Percentiles rank a stretch among this genome's conserved stretches.
Conservation (phyloP, 495 filamentous ascomycete species). For the Penicillium taxi region DNA sequence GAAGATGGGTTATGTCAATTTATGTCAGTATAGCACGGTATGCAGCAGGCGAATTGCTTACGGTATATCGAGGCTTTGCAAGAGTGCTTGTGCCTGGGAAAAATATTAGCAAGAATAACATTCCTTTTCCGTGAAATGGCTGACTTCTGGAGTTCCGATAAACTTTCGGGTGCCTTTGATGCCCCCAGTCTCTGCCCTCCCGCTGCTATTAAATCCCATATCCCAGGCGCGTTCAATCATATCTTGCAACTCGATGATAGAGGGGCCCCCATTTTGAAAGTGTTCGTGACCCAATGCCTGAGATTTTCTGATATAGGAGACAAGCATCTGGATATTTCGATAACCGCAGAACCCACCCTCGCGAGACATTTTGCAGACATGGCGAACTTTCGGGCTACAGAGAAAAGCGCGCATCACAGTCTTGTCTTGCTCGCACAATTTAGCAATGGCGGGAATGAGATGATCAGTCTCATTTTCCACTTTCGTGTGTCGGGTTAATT, state of each 20-base stretch:
- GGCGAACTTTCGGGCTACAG: slow-evolving; percentile 67
- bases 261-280: slow-evolving; percentile 58
- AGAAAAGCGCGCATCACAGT: slow-evolving; percentile 63
- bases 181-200: slow-evolving; percentile 76
- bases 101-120: slow-evolving; percentile 6
- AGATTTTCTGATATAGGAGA: slow-evolving; percentile 64
- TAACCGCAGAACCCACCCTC: slow-evolving; percentile 98
- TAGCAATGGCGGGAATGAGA: slow-evolving; percentile 67
- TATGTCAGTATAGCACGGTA: no score
- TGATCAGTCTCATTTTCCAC: slow-evolving; percentile 57
- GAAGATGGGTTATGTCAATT: slow-evolving; percentile 4
- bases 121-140: slow-evolving; percentile 1
- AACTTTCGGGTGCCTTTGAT: slow-evolving; percentile 86
- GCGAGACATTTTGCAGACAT: slow-evolving; percentile 70
- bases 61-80: slow-evolving; percentile 60
- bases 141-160: slow-evolving; percentile 88
- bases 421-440: slow-evolving; percentile 60
- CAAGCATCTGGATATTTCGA: slow-evolving; percentile 90
- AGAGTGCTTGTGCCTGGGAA: slow-evolving; percentile 68
- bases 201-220: slow-evolving; percentile 65
- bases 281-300: slow-evolving; percentile 47
- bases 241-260: slow-evolving; percentile 78
- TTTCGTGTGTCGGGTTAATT: slow-evolving; percentile 31
- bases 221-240: slow-evolving; percentile 90
- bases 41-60: slow-evolving; percentile 26